phyloP scores from a whole-genome alignment of 352 stramenopile species.

The Pythium phragmitis region DNA sequence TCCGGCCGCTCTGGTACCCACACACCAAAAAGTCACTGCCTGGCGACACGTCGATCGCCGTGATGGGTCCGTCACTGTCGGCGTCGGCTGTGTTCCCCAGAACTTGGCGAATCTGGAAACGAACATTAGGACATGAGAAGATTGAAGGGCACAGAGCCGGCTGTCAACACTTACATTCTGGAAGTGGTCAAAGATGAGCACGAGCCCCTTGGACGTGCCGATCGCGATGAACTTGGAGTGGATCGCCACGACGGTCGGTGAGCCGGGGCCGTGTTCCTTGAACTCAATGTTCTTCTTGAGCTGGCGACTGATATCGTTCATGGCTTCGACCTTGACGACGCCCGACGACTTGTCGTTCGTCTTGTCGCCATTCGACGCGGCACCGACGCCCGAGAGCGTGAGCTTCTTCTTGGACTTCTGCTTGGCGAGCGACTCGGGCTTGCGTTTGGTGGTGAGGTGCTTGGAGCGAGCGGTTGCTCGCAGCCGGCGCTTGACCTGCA shows the following conservation, averaged over 20 bases:
- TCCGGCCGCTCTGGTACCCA: conserved; percentile 90
- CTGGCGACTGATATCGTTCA: conserved; percentile 89
- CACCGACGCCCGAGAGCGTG: conserved; percentile 29
- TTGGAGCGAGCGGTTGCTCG: conserved; percentile 62
- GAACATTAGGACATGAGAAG: background rate
- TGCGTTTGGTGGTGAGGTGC: conserved; percentile 36
- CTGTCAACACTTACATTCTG: conserved; percentile 77
- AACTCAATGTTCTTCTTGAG: conserved; percentile 92
- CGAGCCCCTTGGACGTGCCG: conserved; percentile 92
- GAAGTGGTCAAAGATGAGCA: conserved; percentile 97
- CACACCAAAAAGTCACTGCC: conserved; percentile 90
- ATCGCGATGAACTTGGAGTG: conserved; percentile 97
- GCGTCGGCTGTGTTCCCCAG: conserved; percentile 83
- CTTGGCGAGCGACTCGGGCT: conserved; percentile 30
- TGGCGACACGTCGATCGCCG: conserved; percentile 85
- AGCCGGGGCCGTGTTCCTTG: conserved; percentile 87
- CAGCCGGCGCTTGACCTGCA: conserved; percentile 81
- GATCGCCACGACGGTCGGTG: conserved; percentile 92
- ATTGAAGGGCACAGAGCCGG: background rate
- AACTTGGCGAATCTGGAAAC: conserved; percentile 74
- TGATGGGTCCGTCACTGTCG: conserved; percentile 77
- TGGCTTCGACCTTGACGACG: conserved; percentile 88
- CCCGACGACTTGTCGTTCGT: conserved; percentile 53
- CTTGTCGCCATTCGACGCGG: conserved; percentile 25
- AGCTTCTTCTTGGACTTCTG: conserved; percentile 49